Conservation (phyloP, 2,329 filamentous ascomycete species). For the Ascochyta clinopodiicola region DNA sequence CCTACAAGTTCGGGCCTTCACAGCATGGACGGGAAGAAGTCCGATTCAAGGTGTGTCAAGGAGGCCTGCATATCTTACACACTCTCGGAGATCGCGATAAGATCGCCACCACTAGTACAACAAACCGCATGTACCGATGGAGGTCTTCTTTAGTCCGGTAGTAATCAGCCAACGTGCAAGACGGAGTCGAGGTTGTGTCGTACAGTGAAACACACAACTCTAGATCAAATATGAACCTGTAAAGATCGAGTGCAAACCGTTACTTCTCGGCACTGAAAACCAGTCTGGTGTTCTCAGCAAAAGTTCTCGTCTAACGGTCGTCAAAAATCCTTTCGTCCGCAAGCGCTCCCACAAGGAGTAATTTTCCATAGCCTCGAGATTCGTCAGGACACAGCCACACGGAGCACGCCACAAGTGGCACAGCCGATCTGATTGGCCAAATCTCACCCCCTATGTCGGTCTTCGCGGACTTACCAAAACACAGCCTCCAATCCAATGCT, state of each 20-base stretch:
- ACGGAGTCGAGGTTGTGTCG: neutral
- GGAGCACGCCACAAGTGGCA: conserved; percentile 1
- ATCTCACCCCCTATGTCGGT: neutral
- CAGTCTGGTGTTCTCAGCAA: neutral
- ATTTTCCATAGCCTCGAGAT: neutral
- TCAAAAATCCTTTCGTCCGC: conserved; percentile 1
- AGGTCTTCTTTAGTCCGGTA: neutral
- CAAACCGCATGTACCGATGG: neutral
- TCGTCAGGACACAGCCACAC: conserved; percentile 7
- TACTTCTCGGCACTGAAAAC: neutral
- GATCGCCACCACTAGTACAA: conserved; percentile 12
- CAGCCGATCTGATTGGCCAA: neutral
- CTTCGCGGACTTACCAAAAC: neutral
- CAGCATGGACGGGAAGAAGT: neutral
- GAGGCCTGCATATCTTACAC: neutral
- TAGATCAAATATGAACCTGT: neutral
- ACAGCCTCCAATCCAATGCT: conserved; percentile 13
- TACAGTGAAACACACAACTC: neutral
- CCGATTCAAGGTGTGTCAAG: neutral
- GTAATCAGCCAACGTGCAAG: neutral
- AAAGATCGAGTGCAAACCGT: conserved; percentile 2
- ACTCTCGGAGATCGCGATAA: conserved; percentile 9
- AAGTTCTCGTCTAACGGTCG: neutral
- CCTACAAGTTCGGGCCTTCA: neutral
- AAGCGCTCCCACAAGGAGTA: neutral